Evolutionary conservation across 2,329 filamentous ascomycete genomes (phyloP).

Genomic region (Colletotrichum limetticola): DNA sequence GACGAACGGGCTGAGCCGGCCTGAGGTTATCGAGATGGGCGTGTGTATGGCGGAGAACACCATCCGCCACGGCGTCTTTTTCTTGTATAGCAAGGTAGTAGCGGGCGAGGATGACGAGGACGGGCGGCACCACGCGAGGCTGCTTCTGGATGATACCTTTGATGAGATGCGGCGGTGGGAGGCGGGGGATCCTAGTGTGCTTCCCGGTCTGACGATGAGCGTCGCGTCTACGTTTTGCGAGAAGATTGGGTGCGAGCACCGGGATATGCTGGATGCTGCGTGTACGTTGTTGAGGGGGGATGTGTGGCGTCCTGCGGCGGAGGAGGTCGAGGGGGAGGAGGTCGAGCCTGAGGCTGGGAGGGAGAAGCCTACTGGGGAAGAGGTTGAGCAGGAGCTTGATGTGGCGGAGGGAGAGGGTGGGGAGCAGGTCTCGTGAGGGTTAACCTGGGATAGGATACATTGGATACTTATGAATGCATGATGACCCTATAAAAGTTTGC

Average conservation of each 20-base stretch:
- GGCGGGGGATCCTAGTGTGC: conserved; percentile 22
- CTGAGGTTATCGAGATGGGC: conserved; percentile 31
- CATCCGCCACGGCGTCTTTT: conserved; percentile 33
- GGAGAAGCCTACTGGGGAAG: conserved; percentile 6
- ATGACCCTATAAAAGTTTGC: conserved; percentile 3
- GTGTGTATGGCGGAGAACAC: conserved; percentile 33
- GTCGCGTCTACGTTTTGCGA: conserved; percentile 10
- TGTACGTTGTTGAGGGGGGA: conserved; percentile 24
- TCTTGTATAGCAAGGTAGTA: conserved; percentile 23
- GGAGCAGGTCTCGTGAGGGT: not conserved
- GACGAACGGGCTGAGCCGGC: not conserved
- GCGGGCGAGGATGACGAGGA: conserved; percentile 1
- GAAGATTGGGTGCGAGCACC: conserved; percentile 21
- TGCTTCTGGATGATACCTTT: conserved; percentile 30
- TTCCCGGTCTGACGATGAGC: conserved; percentile 34
- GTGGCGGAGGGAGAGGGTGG: not conserved
- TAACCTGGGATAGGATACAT: not conserved
- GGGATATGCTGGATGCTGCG: conserved; percentile 16
- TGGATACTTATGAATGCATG: conserved; percentile 6
- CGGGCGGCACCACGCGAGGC: conserved; percentile 18
- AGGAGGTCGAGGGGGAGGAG: not conserved
- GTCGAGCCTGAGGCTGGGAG: not conserved
- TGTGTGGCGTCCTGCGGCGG: conserved; percentile 10
- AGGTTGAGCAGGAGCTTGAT: not conserved
- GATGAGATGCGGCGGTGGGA: conserved; percentile 34